Evolutionary conservation across 495 filamentous ascomycete species (phyloP), one percentile per base, ranked within the genome.

Genomic region (Choiromyces venosus): DNA sequence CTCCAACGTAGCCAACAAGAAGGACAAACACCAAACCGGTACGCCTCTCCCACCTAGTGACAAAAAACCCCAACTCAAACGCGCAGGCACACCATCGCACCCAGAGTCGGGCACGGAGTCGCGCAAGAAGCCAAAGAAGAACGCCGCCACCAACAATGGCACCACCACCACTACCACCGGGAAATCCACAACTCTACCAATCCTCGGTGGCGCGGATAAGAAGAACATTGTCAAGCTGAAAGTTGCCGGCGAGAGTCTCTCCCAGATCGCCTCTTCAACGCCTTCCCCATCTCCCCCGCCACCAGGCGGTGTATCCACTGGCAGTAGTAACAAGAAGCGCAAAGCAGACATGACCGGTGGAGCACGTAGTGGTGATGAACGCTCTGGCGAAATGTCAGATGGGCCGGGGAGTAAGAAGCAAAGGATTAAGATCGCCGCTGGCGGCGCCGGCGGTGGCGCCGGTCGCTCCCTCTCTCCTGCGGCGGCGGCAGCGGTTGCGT

Each of bases 91-190:
- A 38, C 93, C 94, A 9, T 89, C 92, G 76, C 86, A 89, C 29
- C 97, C 95, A 35, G 91, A 80, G 36, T 82, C 81, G 83, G 96
- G 93, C 67, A 94, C 91, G 74, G 95, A 99, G 80, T 87, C 89
- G 35, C 91, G 92, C 61, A 96, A 97, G 85, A 97, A 96, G 87
- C 85, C 87, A 52, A 96, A 95, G 84, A 92, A 89, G 80, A 88
- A 88, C 87, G 36, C 85, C 83, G 67, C 83, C 77, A 66, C 81
- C 82, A 68, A 78, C 78, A 39, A 78, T 78, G 65, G 81, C 76
- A 72, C 76, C 79, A 70, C 61, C 74, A 80, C 68, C 78, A 78
- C 72, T 38, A 71, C 68, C 68, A 73, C 52, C 1, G 38, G 44
- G 12, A 73, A 44, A 14, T 79, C 66, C n/a, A 68, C 74, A 74